Conservation (phyloP, 73 alveolate species). For the Paramecium caudatum region DNA sequence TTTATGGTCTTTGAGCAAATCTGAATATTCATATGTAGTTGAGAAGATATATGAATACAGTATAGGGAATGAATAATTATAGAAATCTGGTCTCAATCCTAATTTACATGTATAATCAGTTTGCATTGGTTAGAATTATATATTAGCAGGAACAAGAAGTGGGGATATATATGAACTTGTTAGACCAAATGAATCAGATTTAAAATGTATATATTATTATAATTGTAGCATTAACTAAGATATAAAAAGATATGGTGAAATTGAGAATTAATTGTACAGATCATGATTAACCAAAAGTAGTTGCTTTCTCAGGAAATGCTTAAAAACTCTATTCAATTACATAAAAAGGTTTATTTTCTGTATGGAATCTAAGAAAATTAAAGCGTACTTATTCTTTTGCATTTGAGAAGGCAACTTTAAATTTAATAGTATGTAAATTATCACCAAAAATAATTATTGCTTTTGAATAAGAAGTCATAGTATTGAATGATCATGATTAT, state of each 20-base stretch:
- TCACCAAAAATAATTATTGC: slow-evolving; percentile 84
- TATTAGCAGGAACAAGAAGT: slow-evolving; percentile 88
- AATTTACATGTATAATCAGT: slow-evolving; percentile 78
- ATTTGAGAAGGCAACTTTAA: slow-evolving; percentile 80
- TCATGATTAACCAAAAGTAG: slow-evolving; percentile 82
- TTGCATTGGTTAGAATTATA: slow-evolving; percentile 86
- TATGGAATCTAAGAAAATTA: slow-evolving; percentile 85
- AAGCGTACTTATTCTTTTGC: slow-evolving; percentile 78
- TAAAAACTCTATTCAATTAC: slow-evolving; percentile 80
- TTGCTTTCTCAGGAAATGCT: slow-evolving; percentile 75
- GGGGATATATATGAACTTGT: slow-evolving; percentile 85
- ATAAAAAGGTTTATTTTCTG: slow-evolving; percentile 85
- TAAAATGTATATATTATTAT: slow-evolving; percentile 28
- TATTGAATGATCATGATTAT: slow-evolving; percentile 76
- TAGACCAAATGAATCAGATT: slow-evolving; percentile 75
- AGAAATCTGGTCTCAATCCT: slow-evolving; percentile 47
- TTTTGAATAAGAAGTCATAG: slow-evolving; percentile 84
- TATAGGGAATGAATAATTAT: slow-evolving; percentile 46
- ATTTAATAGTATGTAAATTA: slow-evolving; percentile 83
- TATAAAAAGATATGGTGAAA: slow-evolving; percentile 59
- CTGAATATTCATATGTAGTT: slow-evolving; percentile 71
- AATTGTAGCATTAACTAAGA: slow-evolving; percentile 31
- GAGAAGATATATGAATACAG: slow-evolving; percentile 76
- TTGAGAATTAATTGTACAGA: slow-evolving; percentile 85
- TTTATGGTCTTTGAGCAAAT: slow-evolving; percentile 81